Evolutionary conservation across 805 yeast genomes (phyloP).

Genomic region (Wickerhamiella cacticola): DNA sequence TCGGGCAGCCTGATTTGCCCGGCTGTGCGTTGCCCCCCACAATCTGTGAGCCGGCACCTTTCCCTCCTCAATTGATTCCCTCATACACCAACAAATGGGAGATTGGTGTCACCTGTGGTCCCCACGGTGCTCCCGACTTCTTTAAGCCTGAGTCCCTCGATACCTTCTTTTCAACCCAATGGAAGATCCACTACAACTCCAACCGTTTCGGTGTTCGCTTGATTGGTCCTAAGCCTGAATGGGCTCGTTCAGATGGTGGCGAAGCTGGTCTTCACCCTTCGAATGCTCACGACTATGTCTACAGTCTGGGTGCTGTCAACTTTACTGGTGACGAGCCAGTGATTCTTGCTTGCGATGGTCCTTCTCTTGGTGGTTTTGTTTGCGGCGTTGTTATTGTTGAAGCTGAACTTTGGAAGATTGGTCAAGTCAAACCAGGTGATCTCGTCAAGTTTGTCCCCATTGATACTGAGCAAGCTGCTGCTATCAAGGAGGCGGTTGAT

Average conservation of each 20-base stretch:
- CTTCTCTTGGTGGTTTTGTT: slow-evolving; percentile 93
- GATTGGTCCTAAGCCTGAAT: slow-evolving; percentile 88
- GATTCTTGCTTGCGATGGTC: slow-evolving; percentile 92
- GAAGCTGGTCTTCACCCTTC: slow-evolving; percentile 98
- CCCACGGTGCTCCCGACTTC: slow-evolving; percentile 96
- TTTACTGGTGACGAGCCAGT: slow-evolving; percentile 99
- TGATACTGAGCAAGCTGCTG: slow-evolving; percentile 52
- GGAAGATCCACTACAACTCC: slow-evolving; percentile 97
- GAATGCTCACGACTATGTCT: slow-evolving; percentile 96
- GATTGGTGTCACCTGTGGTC: slow-evolving; percentile 92
- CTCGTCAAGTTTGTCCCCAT: slow-evolving; percentile 68
- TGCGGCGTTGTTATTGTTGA: slow-evolving; percentile 93
- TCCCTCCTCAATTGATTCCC: slow-evolving; percentile 49
- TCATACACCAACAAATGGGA: slow-evolving; percentile 50
- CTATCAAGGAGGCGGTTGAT: slow-evolving; percentile 52
- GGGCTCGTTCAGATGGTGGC: slow-evolving; percentile 97
- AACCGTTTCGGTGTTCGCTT: slow-evolving; percentile 93
- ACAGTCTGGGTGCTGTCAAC: slow-evolving; percentile 91
- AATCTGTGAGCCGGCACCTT: slow-evolving; percentile 45
- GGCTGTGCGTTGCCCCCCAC: slow-evolving; percentile 66
- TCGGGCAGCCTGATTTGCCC: slow-evolving; percentile 63
- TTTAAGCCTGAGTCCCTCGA: slow-evolving; percentile 63
- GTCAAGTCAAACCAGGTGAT: slow-evolving; percentile 96
- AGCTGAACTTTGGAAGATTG: slow-evolving; percentile 97
- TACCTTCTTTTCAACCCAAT: slow-evolving; percentile 61